Evolutionary conservation across 2,329 filamentous ascomycete species (phyloP).

Genomic region (Cladorrhinum sp.): DNA sequence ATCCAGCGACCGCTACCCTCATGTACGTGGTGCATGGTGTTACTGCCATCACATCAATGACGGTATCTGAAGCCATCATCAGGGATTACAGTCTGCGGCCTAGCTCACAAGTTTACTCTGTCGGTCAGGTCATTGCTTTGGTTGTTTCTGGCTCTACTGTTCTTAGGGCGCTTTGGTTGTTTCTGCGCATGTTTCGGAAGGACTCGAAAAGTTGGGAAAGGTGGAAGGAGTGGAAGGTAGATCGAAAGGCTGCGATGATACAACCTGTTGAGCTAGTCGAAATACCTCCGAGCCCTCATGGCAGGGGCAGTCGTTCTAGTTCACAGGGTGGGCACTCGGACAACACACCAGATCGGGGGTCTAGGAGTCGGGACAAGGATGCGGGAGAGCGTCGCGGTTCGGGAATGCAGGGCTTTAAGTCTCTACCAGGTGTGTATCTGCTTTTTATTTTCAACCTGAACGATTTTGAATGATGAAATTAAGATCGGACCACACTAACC

Average conservation of each 20-base stretch:
- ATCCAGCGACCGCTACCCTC: background rate
- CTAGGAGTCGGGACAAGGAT: background rate
- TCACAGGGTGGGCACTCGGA: too few relatives aligned
- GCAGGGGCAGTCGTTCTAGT: too few relatives aligned
- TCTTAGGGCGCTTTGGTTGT: constrained; percentile 8
- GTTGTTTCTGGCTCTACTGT: constrained; percentile 6
- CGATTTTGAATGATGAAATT: too few relatives aligned
- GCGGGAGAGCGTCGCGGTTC: background rate
- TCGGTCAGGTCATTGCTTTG: constrained; percentile 8
- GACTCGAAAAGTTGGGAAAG: background rate
- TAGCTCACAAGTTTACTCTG: background rate
- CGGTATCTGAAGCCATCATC: background rate
- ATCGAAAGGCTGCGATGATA: background rate
- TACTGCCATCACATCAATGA: background rate
- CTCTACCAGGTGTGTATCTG: background rate
- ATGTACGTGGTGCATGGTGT: background rate
- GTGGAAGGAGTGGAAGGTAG: background rate
- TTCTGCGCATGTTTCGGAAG: constrained; percentile 16
- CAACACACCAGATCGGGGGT: too few relatives aligned
- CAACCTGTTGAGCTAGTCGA: too few relatives aligned
- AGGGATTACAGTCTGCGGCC: background rate
- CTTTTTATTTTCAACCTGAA: background rate
- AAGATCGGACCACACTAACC: too few relatives aligned
- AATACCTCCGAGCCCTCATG: too few relatives aligned
- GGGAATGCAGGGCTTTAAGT: background rate